Evolutionary conservation across 306 rosid genomes (phyloP), one percentile per base, ranked within the genome.

Genomic region (Vigna trinervia): DNA sequence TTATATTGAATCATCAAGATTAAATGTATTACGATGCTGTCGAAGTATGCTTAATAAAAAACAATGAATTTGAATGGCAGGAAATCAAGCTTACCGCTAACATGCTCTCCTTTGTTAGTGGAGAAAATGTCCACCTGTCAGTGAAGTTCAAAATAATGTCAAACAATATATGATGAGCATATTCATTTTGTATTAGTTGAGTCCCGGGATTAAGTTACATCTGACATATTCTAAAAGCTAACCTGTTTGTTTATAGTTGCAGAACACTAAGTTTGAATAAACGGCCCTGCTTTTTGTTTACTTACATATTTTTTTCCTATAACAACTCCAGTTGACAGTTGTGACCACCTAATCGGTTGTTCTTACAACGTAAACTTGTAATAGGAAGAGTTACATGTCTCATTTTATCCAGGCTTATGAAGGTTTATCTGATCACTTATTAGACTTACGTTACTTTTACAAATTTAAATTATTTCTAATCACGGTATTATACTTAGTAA

Each of bases 41-140:
- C 47, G 71, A 20, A 43, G 43, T 50, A 76, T 61, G 74, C 75
- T 51, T 22, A 74, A 48, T 10, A 53, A 45, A 43, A 64, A 63
- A 36, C 2, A 53, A 53, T 13, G 80, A 77, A 66, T 17, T 19
- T 43, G 59, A 39, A 69, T 51, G 30, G 52, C 48, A 5, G 14
- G 14, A 78, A 66, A 67, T 48, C 62, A 71, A 26, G 78, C 97
- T 82, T 85, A 93, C 98, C 86, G 19, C 68, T 78, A 92, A 71
- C 98, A 93, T 91, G 73, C 84, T 85, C 59, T 91, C 95, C 83
- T 91, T 91, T 38, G 92, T 69, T 41, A 83, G 79, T 5, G 98
- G 98, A 80, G 92, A 77, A 82, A 93, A 93, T 6, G 95, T 76
- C 98, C 98, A 93, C 88, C 98, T 93, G 94, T 79, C 64, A 63